A percentile compares a stretch with the other conserved stretches of the same genome.
Conservation (phyloP, 2,329 filamentous ascomycete species). For the Daldinia sp. region DNA sequence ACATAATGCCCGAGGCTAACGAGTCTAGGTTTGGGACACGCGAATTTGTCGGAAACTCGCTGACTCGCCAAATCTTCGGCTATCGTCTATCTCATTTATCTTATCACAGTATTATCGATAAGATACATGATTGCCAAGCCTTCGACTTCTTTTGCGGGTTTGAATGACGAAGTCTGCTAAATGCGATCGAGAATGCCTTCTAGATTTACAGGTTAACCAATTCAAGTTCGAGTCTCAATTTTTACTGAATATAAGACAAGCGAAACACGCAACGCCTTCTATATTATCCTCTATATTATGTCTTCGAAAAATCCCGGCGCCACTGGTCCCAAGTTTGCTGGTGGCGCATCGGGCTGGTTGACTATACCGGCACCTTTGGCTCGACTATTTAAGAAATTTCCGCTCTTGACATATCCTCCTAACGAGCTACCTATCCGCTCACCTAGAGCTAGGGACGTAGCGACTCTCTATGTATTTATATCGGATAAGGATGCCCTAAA, state of each 20-base stretch:
- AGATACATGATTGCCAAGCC: not conserved
- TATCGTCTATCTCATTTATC: not conserved
- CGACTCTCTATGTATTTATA: conserved; percentile 80
- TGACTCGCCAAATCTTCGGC: conserved; percentile 30
- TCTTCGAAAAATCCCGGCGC: conserved; percentile 22
- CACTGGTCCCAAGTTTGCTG: conserved; percentile 34
- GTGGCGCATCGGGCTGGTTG: conserved; percentile 53
- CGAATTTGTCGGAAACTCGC: conserved; percentile 31
- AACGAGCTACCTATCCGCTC: conserved; percentile 72
- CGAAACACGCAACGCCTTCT: not conserved
- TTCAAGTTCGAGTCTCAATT: not conserved
- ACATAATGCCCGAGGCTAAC: conserved; percentile 28
- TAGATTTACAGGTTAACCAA: not conserved
- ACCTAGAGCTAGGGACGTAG: conserved; percentile 52
- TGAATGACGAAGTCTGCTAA: not conserved
- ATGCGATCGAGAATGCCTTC: not conserved
- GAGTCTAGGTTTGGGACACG: conserved; percentile 15
- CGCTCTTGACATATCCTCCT: conserved; percentile 76
- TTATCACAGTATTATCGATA: conserved; percentile 24
- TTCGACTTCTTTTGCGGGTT: conserved; percentile 3
- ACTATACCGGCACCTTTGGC: conserved; percentile 78
- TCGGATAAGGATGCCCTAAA: conserved; percentile 66
- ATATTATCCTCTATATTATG: conserved; percentile 18
- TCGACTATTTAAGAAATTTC: conserved; percentile 84
- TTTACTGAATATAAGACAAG: not conserved